Base-by-base conservation (phyloP, 345 rosid species). In the Murraya paniculata region DNA sequence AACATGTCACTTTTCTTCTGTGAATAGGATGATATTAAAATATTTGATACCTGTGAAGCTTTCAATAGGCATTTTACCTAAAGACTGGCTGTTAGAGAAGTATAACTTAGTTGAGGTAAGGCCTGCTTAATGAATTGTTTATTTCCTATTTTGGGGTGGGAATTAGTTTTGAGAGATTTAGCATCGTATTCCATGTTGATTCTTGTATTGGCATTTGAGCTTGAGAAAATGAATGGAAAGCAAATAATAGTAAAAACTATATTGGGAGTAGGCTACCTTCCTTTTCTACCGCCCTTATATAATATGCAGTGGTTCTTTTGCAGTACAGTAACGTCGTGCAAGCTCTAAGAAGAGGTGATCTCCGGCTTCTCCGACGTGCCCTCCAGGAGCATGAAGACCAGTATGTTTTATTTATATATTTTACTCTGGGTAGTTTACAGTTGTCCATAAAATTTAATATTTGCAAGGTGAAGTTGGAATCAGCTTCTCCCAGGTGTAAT, bases 11-110 rank as follows among this genome's bases (percentile, higher is more conserved):
- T 64, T 38, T 19, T 50, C 64, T 79, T 72, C 36, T 25, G 74
- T 82, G 62, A 45, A 64, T 85, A 96, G 98, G 94, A 96, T 94
- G 99, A 92, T 96, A 82, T 83, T 96, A 59, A 96, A 94, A 81
- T 96, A 94, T 81, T 84, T 96, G 82, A 90, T 96, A 85, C 98
- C 98, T 3, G 99, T 96, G 76, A 96, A 92, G 89, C 94, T 96
- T 80, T 96, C 97, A 7, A 67, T 94, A 67, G 98, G 99, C 82
- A 86, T 90, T 72, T 81, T 96, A 81, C 99, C 98, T 7, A 81
- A 73, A 38, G 84, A 89, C 67, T 79, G 85, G 86, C 91, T 94
- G 74, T 86, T 96, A 62, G 85, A 84, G 86, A 90, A 86, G 70
- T 87, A 90, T 85, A 89, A 88, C 82, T 84, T 96, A 59, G 87